A percentile compares a stretch with the other conserved stretches of the same genome.
Conservation (phyloP, 2,329 filamentous ascomycete species). For the Cladophialophora immunda region DNA sequence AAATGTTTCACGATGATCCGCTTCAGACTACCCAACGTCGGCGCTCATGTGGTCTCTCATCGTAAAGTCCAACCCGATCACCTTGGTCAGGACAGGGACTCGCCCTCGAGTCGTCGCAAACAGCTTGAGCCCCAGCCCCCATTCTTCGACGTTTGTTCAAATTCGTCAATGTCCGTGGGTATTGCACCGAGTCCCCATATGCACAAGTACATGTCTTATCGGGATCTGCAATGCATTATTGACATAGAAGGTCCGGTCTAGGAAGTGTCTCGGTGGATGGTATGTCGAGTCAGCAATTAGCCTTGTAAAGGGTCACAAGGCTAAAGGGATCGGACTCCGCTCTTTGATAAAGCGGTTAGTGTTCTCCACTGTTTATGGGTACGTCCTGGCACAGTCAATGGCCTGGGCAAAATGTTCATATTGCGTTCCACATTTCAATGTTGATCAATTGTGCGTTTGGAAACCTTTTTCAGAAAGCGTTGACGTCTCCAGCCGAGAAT, state of each 20-base stretch:
- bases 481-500: background rate
- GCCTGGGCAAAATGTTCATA: background rate
- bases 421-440: background rate
- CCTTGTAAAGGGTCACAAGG: background rate
- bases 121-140: background rate
- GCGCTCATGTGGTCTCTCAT: no score
- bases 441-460: background rate
- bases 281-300: conserved; percentile 6
- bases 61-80: no score
- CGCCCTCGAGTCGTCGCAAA: background rate
- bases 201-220: background rate
- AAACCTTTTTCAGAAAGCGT: background rate
- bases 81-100: no score
- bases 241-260: background rate
- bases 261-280: background rate
- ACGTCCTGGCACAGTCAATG: background rate
- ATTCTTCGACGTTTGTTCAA: background rate
- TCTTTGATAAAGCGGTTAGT: background rate
- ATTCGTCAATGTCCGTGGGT: background rate
- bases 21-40: no score
- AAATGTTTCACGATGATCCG: no score
- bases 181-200: background rate
- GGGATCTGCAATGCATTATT: conserved; percentile 2
- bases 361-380: background rate
- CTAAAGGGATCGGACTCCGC: background rate